A percentile compares a stretch with the other conserved stretches of the same genome.
These are phyloP conservation scores for Seiridium cupressi DNA, from an alignment of 2,329 filamentous ascomycete species.

Conservation along the genomic window DNA sequence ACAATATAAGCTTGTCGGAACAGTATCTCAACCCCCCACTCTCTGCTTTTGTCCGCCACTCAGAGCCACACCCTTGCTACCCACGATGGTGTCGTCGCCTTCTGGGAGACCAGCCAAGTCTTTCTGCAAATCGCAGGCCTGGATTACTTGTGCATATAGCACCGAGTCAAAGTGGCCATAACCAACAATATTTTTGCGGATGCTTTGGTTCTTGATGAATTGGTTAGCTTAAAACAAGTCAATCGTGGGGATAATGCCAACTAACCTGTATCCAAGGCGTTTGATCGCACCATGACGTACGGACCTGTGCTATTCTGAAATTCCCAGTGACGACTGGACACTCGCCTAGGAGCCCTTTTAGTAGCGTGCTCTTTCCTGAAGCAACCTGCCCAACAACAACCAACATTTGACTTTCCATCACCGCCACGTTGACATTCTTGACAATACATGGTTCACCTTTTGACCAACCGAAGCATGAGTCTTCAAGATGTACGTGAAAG, in stretches of 20 bases:
- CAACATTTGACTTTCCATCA: conserved; percentile 25
- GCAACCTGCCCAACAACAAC: conserved; percentile 22
- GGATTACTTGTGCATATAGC: conserved; percentile 30
- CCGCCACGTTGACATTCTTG: conserved; percentile 23
- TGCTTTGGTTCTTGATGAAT: conserved; percentile 23
- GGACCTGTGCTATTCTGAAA: not conserved
- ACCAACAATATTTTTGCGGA: conserved; percentile 31
- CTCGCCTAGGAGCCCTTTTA: conserved; percentile 7
- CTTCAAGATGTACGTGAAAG: conserved; percentile 6
- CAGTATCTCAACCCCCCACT: not conserved
- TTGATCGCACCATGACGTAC: conserved; percentile 8
- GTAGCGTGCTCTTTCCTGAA: conserved; percentile 5
- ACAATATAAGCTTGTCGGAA: not conserved
- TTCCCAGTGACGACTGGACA: not conserved
- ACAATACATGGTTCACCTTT: conserved; percentile 16
- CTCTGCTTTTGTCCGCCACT: conserved; percentile 33
- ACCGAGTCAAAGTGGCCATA: conserved; percentile 21
- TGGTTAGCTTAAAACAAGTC: too few species aligned
- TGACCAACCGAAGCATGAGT: conserved; percentile 10
- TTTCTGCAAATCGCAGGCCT: conserved; percentile 30
- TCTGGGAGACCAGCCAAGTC: conserved; percentile 27
- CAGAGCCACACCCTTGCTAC: conserved; percentile 33
- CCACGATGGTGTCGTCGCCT: conserved; percentile 31
- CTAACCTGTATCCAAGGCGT: conserved; percentile 7
- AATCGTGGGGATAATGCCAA: not conserved